phyloP scores from a whole-genome alignment of 2,329 filamentous ascomycete species.

The Claviceps arundinis region DNA sequence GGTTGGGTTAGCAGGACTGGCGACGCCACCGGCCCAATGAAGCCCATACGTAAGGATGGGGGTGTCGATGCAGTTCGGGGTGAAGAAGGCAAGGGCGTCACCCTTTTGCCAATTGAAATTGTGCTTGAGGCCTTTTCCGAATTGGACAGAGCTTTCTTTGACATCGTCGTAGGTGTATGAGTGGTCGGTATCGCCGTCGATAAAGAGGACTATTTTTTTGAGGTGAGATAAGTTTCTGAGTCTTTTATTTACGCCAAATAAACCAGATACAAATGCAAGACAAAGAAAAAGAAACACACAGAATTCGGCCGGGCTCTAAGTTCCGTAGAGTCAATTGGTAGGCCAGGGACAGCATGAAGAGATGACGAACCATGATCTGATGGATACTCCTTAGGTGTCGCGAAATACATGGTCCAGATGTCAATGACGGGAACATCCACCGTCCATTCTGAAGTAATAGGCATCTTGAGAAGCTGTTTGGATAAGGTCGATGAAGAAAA shows the following conservation, averaged over 20 bases:
- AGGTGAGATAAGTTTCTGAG: not conserved
- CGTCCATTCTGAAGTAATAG: slow-evolving; percentile 52
- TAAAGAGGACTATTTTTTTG: slow-evolving; percentile 53
- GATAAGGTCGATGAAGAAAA: not conserved
- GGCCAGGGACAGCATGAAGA: not conserved
- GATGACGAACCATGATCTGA: slow-evolving; percentile 54
- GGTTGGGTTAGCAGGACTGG: slow-evolving; percentile 77
- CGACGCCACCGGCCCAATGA: slow-evolving; percentile 69
- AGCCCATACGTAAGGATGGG: slow-evolving; percentile 64
- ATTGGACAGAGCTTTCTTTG: slow-evolving; percentile 52
- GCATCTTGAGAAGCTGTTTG: slow-evolving; percentile 41
- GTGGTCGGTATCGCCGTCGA: slow-evolving; percentile 56
- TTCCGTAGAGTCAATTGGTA: not conserved
- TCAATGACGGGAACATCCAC: slow-evolving; percentile 62
- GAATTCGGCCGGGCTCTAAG: no score
- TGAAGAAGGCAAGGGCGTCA: slow-evolving; percentile 71
- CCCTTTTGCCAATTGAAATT: slow-evolving; percentile 68
- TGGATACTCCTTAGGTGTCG: slow-evolving; percentile 52
- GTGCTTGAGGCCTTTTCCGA: slow-evolving; percentile 66
- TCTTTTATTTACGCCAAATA: not conserved
- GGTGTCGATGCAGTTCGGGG: slow-evolving; percentile 77
- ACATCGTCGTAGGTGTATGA: slow-evolving; percentile 59
- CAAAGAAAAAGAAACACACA: not conserved
- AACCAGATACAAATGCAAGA: not conserved
- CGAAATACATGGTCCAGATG: slow-evolving; percentile 68